Conservation (phyloP, 176 grass and related monocot genomes). For the Puccinellia tenuiflora region DNA sequence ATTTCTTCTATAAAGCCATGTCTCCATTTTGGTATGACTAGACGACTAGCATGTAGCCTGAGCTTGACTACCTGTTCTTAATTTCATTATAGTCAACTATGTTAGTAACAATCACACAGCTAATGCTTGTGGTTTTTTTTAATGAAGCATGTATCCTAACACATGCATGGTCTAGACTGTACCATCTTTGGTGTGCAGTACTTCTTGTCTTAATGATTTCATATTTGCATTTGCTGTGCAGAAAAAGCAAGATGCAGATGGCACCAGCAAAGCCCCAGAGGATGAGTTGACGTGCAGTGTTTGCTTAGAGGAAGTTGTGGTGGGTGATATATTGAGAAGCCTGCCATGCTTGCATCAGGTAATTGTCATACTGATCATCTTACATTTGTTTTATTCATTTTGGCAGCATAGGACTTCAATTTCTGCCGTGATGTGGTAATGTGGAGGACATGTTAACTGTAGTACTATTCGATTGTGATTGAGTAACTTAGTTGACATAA, state of each 20-base stretch:
- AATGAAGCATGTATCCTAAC: background rate
- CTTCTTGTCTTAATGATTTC: slow-evolving; percentile 13
- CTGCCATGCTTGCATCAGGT: slow-evolving; percentile 98
- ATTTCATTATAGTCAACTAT: background rate
- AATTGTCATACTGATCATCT: slow-evolving; percentile 15
- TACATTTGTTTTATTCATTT: slow-evolving; percentile 19
- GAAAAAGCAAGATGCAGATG: slow-evolving; percentile 57
- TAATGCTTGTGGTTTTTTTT: background rate
- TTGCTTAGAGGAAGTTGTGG: slow-evolving; percentile 88
- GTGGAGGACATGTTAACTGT: background rate
- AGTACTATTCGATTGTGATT: background rate
- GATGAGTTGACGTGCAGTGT: slow-evolving; percentile 90
- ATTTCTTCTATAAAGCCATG: slow-evolving; percentile 1
- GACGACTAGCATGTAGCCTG: background rate
- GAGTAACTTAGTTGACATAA: background rate
- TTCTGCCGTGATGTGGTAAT: background rate
- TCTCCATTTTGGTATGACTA: slow-evolving; percentile 5
- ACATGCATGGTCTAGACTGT: background rate
- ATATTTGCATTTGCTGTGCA: slow-evolving; percentile 35
- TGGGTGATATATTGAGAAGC: slow-evolving; percentile 74
- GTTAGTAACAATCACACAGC: background rate
- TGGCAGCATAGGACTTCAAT: background rate
- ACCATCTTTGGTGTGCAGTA: background rate
- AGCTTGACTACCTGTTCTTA: background rate
- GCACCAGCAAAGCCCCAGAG: slow-evolving; percentile 43